Evolutionary conservation across 2,329 filamentous ascomycete genomes (phyloP).

Genomic region (Bipolaris bicolor): DNA sequence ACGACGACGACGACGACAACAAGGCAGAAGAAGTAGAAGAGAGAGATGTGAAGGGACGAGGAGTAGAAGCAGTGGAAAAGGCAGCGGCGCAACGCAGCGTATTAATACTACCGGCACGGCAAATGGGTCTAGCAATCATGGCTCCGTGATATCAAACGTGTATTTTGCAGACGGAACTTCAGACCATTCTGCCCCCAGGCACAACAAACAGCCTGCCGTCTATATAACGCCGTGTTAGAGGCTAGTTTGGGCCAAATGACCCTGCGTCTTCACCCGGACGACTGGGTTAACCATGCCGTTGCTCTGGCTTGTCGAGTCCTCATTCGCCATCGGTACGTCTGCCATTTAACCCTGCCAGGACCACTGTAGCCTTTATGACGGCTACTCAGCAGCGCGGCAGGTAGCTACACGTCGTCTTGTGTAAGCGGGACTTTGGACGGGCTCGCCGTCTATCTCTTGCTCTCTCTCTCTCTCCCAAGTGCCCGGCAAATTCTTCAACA

Average conservation of each 20-base stretch:
- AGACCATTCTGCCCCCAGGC: conserved; percentile 19
- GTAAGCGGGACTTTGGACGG: neutral
- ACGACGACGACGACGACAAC: conserved; percentile 12
- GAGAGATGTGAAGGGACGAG: conserved; percentile 12
- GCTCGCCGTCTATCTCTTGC: neutral
- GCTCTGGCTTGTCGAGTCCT: conserved; percentile 20
- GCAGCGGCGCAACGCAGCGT: conserved; percentile 18
- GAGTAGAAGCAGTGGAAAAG: conserved; percentile 1
- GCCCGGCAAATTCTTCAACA: conserved; percentile 6
- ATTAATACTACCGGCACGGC: conserved; percentile 33
- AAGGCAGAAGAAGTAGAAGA: conserved; percentile 13
- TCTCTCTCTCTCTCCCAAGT: neutral
- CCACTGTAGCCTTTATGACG: conserved; percentile 12
- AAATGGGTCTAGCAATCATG: conserved; percentile 27
- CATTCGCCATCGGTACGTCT: conserved; percentile 22
- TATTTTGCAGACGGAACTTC: conserved; percentile 22
- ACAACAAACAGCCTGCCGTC: conserved; percentile 22
- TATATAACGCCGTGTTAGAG: conserved; percentile 32
- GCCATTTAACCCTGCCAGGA: conserved; percentile 29
- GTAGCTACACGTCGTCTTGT: neutral
- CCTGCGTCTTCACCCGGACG: conserved; percentile 33
- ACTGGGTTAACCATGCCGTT: conserved; percentile 15
- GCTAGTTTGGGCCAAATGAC: conserved; percentile 25
- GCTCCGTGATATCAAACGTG: conserved; percentile 10
- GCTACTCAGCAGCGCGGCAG: conserved; percentile 1